A percentile compares a stretch with the other conserved stretches of the same genome.
phyloP scores from a whole-genome alignment of 2,329 filamentous ascomycete species.

The Hymenoscyphus albidus region DNA sequence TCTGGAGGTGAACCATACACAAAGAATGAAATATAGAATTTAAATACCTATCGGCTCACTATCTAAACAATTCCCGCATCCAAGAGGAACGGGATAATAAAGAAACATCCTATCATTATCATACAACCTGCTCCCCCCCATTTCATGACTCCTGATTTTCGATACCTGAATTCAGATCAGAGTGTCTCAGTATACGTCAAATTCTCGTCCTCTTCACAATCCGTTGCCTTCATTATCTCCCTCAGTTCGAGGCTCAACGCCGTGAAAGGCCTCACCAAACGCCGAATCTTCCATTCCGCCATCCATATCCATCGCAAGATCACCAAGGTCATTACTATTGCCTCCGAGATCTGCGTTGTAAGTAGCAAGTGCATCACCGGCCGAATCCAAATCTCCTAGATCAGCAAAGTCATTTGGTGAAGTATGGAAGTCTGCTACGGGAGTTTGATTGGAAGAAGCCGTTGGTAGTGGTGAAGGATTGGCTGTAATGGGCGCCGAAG shows the following conservation, averaged over 20 bases:
- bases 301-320: constrained; percentile 53
- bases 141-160: background rate
- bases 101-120: background rate
- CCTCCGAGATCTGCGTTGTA: constrained; percentile 57
- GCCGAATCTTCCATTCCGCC: constrained; percentile 75
- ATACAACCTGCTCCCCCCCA: background rate
- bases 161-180: background rate
- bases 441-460: constrained; percentile 21
- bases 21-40: background rate
- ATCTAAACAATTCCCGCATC: background rate
- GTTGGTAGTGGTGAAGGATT: constrained; percentile 17
- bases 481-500: constrained; percentile 9
- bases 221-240: constrained; percentile 21
- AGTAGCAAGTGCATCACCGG: constrained; percentile 65
- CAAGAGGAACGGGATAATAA: background rate
- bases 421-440: constrained; percentile 27
- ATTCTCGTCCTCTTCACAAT: background rate
- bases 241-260: constrained; percentile 40
- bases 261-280: constrained; percentile 80
- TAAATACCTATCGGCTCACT: background rate
- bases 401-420: constrained; percentile 60
- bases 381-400: constrained; percentile 64
- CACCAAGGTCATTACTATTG: constrained; percentile 40
- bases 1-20: too few species aligned
- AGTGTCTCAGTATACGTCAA: background rate